phyloP scores from a whole-genome alignment of 2,329 filamentous ascomycete species.

The Xylariaceae sp. region DNA sequence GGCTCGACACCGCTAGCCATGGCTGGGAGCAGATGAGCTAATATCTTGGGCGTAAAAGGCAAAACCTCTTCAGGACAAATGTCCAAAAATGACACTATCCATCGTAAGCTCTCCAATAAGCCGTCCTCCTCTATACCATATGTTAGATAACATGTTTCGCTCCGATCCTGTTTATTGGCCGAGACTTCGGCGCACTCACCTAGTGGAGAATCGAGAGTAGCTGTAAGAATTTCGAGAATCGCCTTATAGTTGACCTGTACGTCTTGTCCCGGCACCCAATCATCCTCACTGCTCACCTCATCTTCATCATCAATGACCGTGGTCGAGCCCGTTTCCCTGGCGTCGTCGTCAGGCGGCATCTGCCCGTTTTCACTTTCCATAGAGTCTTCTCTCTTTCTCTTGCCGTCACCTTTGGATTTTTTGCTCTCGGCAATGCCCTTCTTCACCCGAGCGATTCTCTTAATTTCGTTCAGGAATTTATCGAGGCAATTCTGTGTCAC shows the following conservation, averaged over 20 bases:
- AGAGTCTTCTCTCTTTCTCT: slow-evolving; percentile 65
- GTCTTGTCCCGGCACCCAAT: slow-evolving; percentile 97
- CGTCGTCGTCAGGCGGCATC: slow-evolving; percentile 57
- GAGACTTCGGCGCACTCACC: slow-evolving; percentile 46
- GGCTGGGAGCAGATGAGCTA: slow-evolving; percentile 87
- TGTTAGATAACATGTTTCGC: slow-evolving; percentile 17
- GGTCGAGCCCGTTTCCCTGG: slow-evolving; percentile 56
- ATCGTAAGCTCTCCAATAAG: slow-evolving; percentile 82
- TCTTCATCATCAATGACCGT: slow-evolving; percentile 51
- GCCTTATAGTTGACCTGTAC: slow-evolving; percentile 90
- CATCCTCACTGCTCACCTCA: slow-evolving; percentile 68
- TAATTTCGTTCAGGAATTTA: slow-evolving; percentile 88
- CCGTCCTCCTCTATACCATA: slow-evolving; percentile 74
- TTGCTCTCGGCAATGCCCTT: slow-evolving; percentile 86
- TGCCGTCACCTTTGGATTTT: slow-evolving; percentile 63
- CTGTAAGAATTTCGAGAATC: slow-evolving; percentile 86
- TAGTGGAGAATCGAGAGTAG: slow-evolving; percentile 77
- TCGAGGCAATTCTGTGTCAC: slow-evolving; percentile 86
- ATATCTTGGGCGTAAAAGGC: slow-evolving; percentile 85
- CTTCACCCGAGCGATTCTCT: slow-evolving; percentile 87
- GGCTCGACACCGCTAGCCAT: slow-evolving; percentile 89
- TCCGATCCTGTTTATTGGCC: background rate
- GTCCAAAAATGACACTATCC: slow-evolving; percentile 95
- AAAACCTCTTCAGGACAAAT: slow-evolving; percentile 97
- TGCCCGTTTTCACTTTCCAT: slow-evolving; percentile 61